Evolutionary conservation across 371 early-diverging fungal genomes (phyloP).

Genomic region (Lichtheimia ornata): DNA sequence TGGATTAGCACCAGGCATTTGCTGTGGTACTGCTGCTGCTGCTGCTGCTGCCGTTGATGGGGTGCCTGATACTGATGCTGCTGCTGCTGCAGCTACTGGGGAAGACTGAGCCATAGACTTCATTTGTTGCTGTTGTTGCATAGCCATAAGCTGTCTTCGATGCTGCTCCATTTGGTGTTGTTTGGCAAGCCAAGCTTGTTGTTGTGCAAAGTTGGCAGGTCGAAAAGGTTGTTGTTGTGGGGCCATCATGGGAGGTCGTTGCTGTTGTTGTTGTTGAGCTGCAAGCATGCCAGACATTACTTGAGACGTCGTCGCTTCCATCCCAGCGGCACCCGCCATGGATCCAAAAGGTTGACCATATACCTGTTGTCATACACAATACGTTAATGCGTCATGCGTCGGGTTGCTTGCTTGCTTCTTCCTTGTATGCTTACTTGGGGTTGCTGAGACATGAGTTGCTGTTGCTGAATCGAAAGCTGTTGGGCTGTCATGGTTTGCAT

Average conservation of each 20-base stretch:
- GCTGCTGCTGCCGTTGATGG: slow-evolving; percentile 14
- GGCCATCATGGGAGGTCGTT: not conserved
- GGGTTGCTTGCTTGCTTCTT: too few species aligned
- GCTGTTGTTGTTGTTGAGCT: not conserved
- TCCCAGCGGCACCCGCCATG: too few species aligned
- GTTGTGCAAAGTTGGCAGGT: slow-evolving; percentile 21
- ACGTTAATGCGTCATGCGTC: not conserved
- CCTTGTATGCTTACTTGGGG: slow-evolving; percentile 15
- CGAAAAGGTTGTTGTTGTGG: slow-evolving; percentile 15
- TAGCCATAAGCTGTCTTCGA: slow-evolving; percentile 16
- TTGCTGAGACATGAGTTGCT: slow-evolving; percentile 18
- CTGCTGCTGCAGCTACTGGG: slow-evolving; percentile 19
- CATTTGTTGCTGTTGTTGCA: slow-evolving; percentile 19
- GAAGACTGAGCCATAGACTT: not conserved
- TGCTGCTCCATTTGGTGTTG: slow-evolving; percentile 32
- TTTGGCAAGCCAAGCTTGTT: slow-evolving; percentile 32
- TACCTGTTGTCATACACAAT: not conserved
- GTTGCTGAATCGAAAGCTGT: slow-evolving; percentile 19
- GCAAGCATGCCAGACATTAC: slow-evolving; percentile 1
- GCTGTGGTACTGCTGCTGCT: slow-evolving; percentile 13
- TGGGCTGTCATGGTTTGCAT: slow-evolving; percentile 28
- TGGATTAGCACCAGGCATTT: slow-evolving; percentile 19
- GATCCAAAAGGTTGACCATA: not conserved
- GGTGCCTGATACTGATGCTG: slow-evolving; percentile 20
- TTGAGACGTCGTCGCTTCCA: not conserved